Evolutionary conservation across 345 rosid species (phyloP).

Genomic region (Anacardium occidentale): DNA sequence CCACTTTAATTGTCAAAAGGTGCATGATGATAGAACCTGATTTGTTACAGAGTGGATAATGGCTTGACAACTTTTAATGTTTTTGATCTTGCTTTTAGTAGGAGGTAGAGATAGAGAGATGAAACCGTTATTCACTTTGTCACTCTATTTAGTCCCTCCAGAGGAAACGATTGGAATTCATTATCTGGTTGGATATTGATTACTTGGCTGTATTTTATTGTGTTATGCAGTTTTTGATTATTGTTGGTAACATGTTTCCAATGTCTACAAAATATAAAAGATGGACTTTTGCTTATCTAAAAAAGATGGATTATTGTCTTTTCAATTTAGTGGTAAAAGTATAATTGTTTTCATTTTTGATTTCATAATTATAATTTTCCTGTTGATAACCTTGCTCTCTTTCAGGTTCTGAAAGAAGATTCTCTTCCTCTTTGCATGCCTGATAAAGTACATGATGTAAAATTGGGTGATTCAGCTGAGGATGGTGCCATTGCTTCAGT

Average conservation of each 20-base stretch:
- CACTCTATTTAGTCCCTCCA: background rate
- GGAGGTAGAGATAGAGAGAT: background rate
- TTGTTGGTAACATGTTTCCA: background rate
- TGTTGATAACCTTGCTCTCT: conserved; percentile 10
- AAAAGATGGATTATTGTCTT: background rate
- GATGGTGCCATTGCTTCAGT: conserved; percentile 46
- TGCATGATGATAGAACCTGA: background rate
- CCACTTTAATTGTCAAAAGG: background rate
- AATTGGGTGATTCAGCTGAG: conserved; percentile 80
- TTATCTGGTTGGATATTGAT: background rate
- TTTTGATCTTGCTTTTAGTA: conserved; percentile 3
- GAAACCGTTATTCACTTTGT: background rate
- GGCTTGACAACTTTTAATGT: background rate
- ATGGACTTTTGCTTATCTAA: background rate
- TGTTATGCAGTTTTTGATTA: background rate
- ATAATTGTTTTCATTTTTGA: background rate
- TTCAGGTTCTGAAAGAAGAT: conserved; percentile 84
- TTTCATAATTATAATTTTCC: conserved; percentile 4
- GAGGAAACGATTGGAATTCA: background rate
- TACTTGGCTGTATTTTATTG: background rate
- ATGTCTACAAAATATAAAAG: background rate
- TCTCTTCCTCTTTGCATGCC: conserved; percentile 87
- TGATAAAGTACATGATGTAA: conserved; percentile 95
- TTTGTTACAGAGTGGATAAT: background rate
- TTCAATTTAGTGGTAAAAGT: background rate